Evolutionary conservation across 441 rosid species (phyloP).

Genomic region (Corymbia citriodora): DNA sequence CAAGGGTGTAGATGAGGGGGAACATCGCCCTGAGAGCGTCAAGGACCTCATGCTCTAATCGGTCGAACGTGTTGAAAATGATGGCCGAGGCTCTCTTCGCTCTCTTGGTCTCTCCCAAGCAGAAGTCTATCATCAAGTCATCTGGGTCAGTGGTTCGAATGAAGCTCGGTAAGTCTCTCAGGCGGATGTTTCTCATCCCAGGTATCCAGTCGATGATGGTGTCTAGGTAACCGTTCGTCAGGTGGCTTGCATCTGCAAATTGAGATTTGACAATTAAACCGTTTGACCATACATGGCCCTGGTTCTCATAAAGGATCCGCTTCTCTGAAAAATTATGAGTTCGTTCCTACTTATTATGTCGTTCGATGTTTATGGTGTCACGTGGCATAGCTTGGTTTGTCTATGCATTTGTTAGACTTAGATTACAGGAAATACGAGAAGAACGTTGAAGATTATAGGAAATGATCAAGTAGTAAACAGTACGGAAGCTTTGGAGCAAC

Average conservation of each 20-base stretch:
- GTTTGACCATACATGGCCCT: background rate
- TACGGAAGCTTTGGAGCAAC: background rate
- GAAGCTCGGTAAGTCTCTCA: constrained; percentile 4
- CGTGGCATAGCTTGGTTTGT: too few relatives aligned
- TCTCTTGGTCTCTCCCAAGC: background rate
- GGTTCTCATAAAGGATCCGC: too few relatives aligned
- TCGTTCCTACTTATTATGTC: too few relatives aligned
- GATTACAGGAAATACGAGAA: too few relatives aligned
- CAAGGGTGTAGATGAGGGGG: background rate
- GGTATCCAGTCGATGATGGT: constrained; percentile 4
- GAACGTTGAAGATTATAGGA: too few relatives aligned
- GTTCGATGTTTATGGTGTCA: too few relatives aligned
- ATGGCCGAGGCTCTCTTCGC: background rate
- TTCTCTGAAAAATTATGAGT: too few relatives aligned
- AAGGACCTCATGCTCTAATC: background rate
- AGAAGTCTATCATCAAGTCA: background rate
- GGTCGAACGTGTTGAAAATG: background rate
- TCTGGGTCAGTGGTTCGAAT: background rate
- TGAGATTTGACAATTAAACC: background rate
- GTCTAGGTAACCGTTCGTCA: constrained; percentile 2
- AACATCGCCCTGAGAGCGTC: background rate
- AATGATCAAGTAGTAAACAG: too few relatives aligned
- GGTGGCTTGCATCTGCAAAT: background rate
- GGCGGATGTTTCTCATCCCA: constrained; percentile 1
- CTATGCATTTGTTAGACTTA: too few relatives aligned